A percentile compares a stretch with the other conserved stretches of the same genome.
These are phyloP conservation scores for Aspergillus cejpii DNA, from an alignment of 2,329 filamentous ascomycete genomes.

Conservation along the genomic window DNA sequence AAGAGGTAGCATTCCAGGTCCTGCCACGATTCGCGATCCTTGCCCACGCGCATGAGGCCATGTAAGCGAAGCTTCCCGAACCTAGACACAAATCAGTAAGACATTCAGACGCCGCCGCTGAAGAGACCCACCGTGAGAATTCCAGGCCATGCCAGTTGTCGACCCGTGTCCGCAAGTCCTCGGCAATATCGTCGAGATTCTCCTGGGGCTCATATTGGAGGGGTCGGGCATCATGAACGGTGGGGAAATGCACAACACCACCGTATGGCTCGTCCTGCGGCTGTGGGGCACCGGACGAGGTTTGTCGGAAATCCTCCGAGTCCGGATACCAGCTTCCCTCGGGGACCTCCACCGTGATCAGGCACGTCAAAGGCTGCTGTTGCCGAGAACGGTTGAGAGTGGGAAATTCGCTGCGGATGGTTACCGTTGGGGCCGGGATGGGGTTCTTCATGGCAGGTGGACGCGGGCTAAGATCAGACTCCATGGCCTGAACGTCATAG, in stretches of 20 bases:
- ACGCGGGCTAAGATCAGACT: slow-evolving; percentile 69
- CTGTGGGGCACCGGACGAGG: slow-evolving; percentile 46
- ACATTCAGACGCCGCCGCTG: not conserved
- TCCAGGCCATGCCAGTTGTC: slow-evolving; percentile 98
- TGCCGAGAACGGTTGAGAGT: slow-evolving; percentile 86
- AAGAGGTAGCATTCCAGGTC: slow-evolving; percentile 96
- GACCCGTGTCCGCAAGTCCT: slow-evolving; percentile 76
- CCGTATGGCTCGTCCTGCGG: slow-evolving; percentile 49
- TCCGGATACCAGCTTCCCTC: slow-evolving; percentile 87
- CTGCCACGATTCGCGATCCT: slow-evolving; percentile 95
- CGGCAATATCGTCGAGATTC: slow-evolving; percentile 74
- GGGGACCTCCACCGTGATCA: slow-evolving; percentile 88
- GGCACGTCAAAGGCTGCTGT: slow-evolving; percentile 88
- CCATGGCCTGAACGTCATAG: slow-evolving; percentile 95
- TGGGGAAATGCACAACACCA: slow-evolving; percentile 44
- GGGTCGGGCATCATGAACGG: slow-evolving; percentile 48
- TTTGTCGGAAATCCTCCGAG: slow-evolving; percentile 63
- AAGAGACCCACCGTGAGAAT: slow-evolving; percentile 60
- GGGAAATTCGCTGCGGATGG: slow-evolving; percentile 91
- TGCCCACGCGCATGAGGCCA: slow-evolving; percentile 84
- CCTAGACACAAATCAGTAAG: slow-evolving; percentile 39
- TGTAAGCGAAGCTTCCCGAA: slow-evolving; percentile 90
- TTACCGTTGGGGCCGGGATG: slow-evolving; percentile 86
- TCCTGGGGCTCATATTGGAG: slow-evolving; percentile 69
- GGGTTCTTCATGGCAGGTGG: slow-evolving; percentile 66